phyloP scores from a whole-genome alignment of 192 early-diverging fungal species.

The Umbelopsis sp. region DNA sequence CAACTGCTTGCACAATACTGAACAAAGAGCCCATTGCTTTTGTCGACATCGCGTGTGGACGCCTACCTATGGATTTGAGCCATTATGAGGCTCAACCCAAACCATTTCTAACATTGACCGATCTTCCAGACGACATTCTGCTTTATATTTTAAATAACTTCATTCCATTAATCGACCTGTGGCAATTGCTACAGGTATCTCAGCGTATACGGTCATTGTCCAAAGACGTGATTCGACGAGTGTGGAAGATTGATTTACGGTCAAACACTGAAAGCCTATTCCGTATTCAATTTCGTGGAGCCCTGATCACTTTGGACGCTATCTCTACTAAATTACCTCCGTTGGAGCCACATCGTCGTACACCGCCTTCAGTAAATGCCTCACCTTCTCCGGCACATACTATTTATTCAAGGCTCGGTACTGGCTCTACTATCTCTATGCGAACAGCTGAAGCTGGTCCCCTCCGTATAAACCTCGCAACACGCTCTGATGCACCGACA shows the following conservation, averaged over 20 bases:
- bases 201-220: conserved; percentile 26
- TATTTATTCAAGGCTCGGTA: conserved; percentile 16
- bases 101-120: neutral
- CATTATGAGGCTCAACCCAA: neutral
- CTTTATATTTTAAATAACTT: conserved; percentile 34
- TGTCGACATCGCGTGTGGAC: conserved; percentile 1
- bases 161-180: conserved; percentile 33
- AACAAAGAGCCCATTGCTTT: conserved; percentile 15
- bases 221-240: conserved; percentile 25
- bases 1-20: conserved; percentile 8
- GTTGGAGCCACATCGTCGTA: neutral
- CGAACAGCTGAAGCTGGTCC: conserved; percentile 10
- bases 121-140: conserved; percentile 36
- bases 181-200: conserved; percentile 31
- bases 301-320: conserved; percentile 32
- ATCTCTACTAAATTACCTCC: conserved; percentile 16
- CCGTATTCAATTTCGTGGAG: conserved; percentile 37
- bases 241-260: conserved; percentile 35
- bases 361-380: neutral
- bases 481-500: neutral
- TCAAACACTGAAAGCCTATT: conserved; percentile 22
- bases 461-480: neutral
- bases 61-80: neutral
- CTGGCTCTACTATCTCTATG: neutral
- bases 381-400: neutral